A percentile compares a stretch with the other conserved stretches of the same genome.
Evolutionary conservation across 345 rosid species (phyloP).

Genomic region (Clarkia xantiana): DNA sequence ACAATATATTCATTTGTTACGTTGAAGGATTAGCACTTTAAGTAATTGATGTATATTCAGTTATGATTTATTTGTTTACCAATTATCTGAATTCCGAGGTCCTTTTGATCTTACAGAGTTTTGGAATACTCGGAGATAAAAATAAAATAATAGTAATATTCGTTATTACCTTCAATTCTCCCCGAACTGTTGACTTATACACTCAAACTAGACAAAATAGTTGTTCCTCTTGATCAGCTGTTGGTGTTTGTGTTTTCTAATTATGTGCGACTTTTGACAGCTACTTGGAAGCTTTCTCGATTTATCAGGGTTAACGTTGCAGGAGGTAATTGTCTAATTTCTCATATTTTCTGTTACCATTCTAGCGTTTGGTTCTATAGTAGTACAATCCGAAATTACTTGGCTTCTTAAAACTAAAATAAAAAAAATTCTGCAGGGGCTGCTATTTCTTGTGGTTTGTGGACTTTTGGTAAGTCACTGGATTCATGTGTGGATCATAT

Average conservation of each 20-base stretch:
- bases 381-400: too few species aligned
- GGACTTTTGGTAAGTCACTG: constrained; percentile 22
- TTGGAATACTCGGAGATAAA: too few species aligned
- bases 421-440: constrained; percentile 21
- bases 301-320: neutral
- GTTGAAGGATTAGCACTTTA: too few species aligned
- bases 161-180: too few species aligned
- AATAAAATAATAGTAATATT: too few species aligned
- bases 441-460: constrained; percentile 21
- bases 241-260: neutral
- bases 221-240: neutral
- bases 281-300: constrained; percentile 1
- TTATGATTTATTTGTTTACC: too few species aligned
- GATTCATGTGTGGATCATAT: constrained; percentile 40
- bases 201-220: too few species aligned
- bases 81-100: too few species aligned
- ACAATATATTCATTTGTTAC: neutral
- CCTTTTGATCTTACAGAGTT: too few species aligned
- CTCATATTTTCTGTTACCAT: neutral
- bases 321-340: neutral
- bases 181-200: too few species aligned
- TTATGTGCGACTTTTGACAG: neutral
- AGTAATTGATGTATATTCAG: too few species aligned
- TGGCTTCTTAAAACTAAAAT: neutral
- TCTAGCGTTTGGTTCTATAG: too few species aligned